Evolutionary conservation across 148 eudicot genomes (phyloP).

Genomic region (Arctostaphylos glauca): DNA sequence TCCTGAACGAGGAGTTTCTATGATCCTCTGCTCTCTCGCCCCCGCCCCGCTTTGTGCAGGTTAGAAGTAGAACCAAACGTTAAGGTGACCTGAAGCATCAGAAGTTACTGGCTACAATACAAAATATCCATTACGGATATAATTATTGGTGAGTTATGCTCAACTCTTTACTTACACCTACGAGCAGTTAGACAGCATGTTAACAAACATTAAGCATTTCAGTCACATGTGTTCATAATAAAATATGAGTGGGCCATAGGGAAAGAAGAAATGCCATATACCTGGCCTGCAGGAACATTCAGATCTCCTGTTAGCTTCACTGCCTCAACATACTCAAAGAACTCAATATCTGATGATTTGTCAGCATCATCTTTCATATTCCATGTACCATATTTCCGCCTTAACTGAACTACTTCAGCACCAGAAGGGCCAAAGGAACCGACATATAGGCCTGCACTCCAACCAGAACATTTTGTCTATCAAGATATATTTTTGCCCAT

Average conservation of each 20-base stretch:
- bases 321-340: constrained; percentile 99
- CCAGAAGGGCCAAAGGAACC: constrained; percentile 99
- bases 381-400: constrained; percentile 94
- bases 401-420: constrained; percentile 87
- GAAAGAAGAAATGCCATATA: constrained; percentile 23
- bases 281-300: constrained; percentile 98
- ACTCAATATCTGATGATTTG: constrained; percentile 67
- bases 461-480: constrained; percentile 9
- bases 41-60: too few relatives aligned
- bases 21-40: too few relatives aligned
- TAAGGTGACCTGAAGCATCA: too few relatives aligned
- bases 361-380: constrained; percentile 46
- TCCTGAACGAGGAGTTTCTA: too few relatives aligned
- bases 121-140: too few relatives aligned
- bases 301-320: constrained; percentile 94
- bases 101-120: too few relatives aligned
- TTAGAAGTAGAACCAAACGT: too few relatives aligned
- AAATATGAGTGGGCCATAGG: background rate
- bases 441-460: constrained; percentile 69
- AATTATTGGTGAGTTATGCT: too few relatives aligned
- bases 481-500: background rate
- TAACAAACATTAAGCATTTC: background rate
- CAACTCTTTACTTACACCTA: background rate
- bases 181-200: background rate
- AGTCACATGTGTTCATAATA: background rate